A percentile compares a stretch with the other conserved stretches of the same genome.
Conservation (phyloP, 2,329 filamentous ascomycete genomes). For the Aspergillus ochraceus region DNA sequence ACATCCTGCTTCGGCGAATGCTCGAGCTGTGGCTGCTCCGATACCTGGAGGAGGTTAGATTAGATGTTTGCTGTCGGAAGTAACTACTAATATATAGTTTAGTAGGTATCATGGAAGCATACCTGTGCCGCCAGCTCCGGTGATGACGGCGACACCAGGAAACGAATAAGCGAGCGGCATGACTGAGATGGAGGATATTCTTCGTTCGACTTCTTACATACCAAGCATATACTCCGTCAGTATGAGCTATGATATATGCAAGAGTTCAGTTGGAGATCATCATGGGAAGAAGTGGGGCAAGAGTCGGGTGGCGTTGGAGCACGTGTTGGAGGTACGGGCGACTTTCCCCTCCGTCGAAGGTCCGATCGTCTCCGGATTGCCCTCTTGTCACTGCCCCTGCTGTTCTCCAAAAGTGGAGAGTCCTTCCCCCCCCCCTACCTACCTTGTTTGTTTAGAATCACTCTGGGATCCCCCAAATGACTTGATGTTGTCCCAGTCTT, state of each 20-base stretch:
- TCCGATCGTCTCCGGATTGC: neutral
- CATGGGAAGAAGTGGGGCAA: neutral
- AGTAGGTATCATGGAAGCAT: constrained; percentile 5
- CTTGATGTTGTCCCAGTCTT: constrained; percentile 34
- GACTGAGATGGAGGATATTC: neutral
- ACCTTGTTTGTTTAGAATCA: constrained; percentile 1
- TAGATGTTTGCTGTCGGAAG: neutral
- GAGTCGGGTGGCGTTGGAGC: neutral
- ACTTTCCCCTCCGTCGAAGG: neutral
- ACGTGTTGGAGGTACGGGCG: neutral
- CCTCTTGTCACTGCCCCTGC: neutral
- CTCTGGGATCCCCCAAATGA: constrained; percentile 20
- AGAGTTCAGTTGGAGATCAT: too few species aligned
- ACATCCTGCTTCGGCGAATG: constrained; percentile 54
- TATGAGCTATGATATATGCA: too few species aligned
- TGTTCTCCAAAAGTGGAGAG: constrained; percentile 24
- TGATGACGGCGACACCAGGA: constrained; percentile 50
- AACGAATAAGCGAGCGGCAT: constrained; percentile 27
- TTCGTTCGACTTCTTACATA: neutral
- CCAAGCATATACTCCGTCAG: neutral
- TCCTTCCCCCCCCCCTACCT: neutral
- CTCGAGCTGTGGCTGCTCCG: constrained; percentile 54
- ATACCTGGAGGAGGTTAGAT: constrained; percentile 46
- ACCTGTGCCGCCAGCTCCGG: constrained; percentile 52
- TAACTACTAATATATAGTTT: neutral